Base-by-base conservation (phyloP, 1,284 basidiomycete genomes). In the Fomitiporia mediterranea region DNA sequence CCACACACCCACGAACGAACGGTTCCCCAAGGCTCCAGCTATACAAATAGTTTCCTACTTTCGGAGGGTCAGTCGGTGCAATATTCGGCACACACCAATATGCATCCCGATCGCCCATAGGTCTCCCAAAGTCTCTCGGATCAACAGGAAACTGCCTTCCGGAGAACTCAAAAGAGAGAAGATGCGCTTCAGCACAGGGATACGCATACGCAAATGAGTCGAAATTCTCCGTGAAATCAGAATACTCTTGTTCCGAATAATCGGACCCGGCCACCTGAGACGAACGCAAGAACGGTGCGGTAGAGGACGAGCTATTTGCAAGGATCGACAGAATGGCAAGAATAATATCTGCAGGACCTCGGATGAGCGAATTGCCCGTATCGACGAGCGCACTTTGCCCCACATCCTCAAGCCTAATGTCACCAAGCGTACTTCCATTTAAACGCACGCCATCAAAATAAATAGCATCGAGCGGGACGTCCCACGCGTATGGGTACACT, bases 71-170 rank as follows among this genome's bases (percentile, higher is more conserved):
- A 6, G 83, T 84, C 3, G 72, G 44, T 0, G 75, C 78, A 40
- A 86, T 55, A 56, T 78, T 81, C 61, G 63, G 64, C 25, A 78
- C 70, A 47, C 67, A 61, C 62, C 83, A 86, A 7, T 53, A n/a
- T 2, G 67, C 68, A 13, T 68, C 68, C 1, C 76, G 69, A 55
- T 77, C 70, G 27, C 69, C 71, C 1, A 63, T 57, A 55, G 66
- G 25, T 67, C 66, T 61, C 77, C 77, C 67, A 59, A 87, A 82
- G 66, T 87, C 84, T 35, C 83, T 77, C 27, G 84, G 80, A 65
- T 86, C 85, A 34, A 86, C 74, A 3, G 81, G 77, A 69, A 87
- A 88, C 56, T 76, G 67, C 64, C 73, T 74, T 2, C 84, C 84
- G 23, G 79, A 81, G 50, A 88, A 83, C 61, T 81, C 69, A 68